Evolutionary conservation across 345 rosid species (phyloP), one percentile per base, ranked within the genome.

Genomic region (Camelina sativa): DNA sequence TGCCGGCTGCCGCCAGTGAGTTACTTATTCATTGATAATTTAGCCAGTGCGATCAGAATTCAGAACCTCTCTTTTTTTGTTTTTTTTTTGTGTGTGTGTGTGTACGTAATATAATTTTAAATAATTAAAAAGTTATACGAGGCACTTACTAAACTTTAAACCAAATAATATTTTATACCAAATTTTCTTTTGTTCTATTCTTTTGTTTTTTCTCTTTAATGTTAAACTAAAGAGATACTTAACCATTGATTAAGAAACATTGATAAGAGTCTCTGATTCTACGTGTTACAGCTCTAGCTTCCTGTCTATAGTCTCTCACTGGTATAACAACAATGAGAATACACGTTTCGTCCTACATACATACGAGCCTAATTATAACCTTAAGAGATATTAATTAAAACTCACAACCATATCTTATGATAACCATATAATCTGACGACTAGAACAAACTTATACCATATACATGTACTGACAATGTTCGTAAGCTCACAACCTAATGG

Each of bases 1-100:
- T 34, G 76, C 76, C 76, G 28, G 48, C 56, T 50, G 68, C 41
- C 48, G 54, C 44, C 44, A 65, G 70, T 50, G 28, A 59, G 44
- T 59, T 35, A 65, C 11, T 34, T 51, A 19, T 51, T 19, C 6
- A 8, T 19, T 37, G 56, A 28, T 63, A 4, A 44, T 25, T 28
- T n/a, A 50, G 38, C 16, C 22, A 60, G 15, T 61, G 40, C 62
- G 6, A 16, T n/a, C 57, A 34, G 7, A 6, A 34, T 34, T 34
- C 30, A 48, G 10, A 64, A 64, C 25, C 40, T 59, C 23, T 46
- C 25, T 9, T n/a, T 19, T 25, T 1, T 43, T 5, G 13, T 13
- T 32, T 32, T 7, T 4, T 32, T 32, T 32, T 32, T 37, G 3
- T 2, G 11, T 37, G 3, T 2, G 11, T 37, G 11, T 37, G 8